A percentile compares a stretch with the other conserved stretches of the same genome.
These are phyloP conservation scores for Ganoderma resinaceum DNA, from an alignment of 1,284 basidiomycete genomes.

Conservation along the genomic window DNA sequence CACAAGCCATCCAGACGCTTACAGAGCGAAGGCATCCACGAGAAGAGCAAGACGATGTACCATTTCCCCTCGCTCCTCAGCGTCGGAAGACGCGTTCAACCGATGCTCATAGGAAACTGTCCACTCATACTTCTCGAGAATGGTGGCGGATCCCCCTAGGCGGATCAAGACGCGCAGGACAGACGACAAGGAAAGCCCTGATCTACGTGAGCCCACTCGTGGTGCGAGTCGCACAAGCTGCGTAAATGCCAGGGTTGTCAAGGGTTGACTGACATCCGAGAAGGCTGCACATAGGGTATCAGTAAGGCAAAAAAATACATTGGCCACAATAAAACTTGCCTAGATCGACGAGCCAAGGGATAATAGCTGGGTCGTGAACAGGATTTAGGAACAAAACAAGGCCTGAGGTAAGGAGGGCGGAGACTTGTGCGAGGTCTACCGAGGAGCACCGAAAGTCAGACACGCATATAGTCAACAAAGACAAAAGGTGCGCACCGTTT, in stretches of 20 bases:
- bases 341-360: constrained; percentile 37
- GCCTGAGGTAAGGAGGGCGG: constrained; percentile 46
- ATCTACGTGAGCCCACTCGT: constrained; percentile 7
- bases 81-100: neutral
- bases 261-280: constrained; percentile 5
- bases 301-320: neutral
- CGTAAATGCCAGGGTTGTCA: constrained; percentile 21
- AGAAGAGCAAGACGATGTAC: constrained; percentile 53
- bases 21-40: constrained; percentile 55
- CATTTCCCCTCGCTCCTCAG: constrained; percentile 37
- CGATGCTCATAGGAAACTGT: neutral
- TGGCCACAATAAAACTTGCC: constrained; percentile 22
- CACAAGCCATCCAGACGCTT: constrained; percentile 29
- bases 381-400: constrained; percentile 24
- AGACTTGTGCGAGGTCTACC: constrained; percentile 49
- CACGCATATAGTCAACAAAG: neutral
- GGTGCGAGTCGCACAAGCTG: constrained; percentile 21
- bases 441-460: neutral
- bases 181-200: constrained; percentile 14
- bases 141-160: constrained; percentile 29
- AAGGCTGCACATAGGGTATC: constrained; percentile 13
- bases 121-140: constrained; percentile 27
- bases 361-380: constrained; percentile 18
- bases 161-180: constrained; percentile 24
- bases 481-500: constrained; percentile 45